Evolutionary conservation across 2,329 filamentous ascomycete species (phyloP).

Genomic region (Nannizzia gypsea): DNA sequence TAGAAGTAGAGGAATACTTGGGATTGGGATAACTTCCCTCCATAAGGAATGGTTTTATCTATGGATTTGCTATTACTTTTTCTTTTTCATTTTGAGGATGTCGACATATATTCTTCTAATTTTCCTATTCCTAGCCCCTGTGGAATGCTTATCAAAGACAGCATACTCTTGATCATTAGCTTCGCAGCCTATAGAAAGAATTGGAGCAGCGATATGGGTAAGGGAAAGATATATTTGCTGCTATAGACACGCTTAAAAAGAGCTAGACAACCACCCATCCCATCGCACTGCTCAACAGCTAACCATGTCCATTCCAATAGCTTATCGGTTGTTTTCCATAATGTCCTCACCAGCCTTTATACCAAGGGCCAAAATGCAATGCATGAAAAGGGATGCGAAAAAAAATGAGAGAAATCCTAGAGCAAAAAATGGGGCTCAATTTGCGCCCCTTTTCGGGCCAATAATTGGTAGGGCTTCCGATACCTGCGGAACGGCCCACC

Average conservation of each 20-base stretch:
- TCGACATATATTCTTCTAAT: no score
- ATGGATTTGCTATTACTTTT: not conserved
- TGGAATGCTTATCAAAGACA: no score
- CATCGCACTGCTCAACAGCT: not conserved
- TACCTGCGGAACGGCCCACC: slow-evolving; percentile 35
- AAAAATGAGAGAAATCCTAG: not conserved
- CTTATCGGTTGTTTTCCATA: not conserved
- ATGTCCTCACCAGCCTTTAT: not conserved
- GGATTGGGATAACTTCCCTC: not conserved
- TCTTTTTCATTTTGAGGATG: not conserved
- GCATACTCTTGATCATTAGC: no score
- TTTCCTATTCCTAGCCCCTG: no score
- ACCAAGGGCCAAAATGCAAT: not conserved
- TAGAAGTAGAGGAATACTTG: slow-evolving; percentile 34
- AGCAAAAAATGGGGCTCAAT: not conserved
- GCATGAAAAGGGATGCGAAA: not conserved
- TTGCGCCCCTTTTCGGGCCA: not conserved
- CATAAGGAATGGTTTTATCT: not conserved
- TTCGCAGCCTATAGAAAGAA: no score
- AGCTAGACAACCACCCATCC: not conserved
- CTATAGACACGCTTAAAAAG: no score
- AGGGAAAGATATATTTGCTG: no score
- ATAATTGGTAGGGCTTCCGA: slow-evolving; percentile 12
- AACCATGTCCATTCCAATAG: not conserved
- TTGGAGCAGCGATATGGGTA: no score